Base-by-base conservation (phyloP, 2,329 filamentous ascomycete species). In the Claviceps fusiformis region DNA sequence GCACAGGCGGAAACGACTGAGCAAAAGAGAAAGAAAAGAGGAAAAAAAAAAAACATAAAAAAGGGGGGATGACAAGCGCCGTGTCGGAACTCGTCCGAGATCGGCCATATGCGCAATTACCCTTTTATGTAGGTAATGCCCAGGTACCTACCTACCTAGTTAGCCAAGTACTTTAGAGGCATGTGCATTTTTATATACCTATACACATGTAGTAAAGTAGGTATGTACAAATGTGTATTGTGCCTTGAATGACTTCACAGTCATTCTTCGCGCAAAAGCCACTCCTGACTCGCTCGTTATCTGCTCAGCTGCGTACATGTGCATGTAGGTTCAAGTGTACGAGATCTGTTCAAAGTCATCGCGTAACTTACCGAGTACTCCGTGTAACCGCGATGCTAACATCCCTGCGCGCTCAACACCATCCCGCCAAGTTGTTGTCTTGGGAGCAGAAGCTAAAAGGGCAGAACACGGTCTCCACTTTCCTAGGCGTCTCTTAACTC, bases 41-140 rank as follows among this genome's bases (percentile, higher is more conserved):
- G 5, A 43, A 52, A 31, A 49, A 4, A 31, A 49, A 49, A 49
- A 54, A 17, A 6, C n/a, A n/a, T 19, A 19, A 19, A 19, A 19
- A 19, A 19, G 19, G 19, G 19, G 19, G 8, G 8, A 33, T 55
- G 53, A 58, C 37, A 55, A 52, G 41, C 45, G 48, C 44, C 27
- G 44, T 50, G 51, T 54, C 54, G 52, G 53, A 54, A 46, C 52
- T 56, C 52, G 52, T 55, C 57, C 57, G 57, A 57, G 48, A 54
- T 59, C 56, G 52, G 57, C 55, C 31, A 37, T 24, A 15, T 51
- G 27, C 52, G 55, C 52, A 44, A 48, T 54, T 35, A 39, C n/a
- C 47, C 24, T 33, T 50, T 39, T 4, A 50, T 39, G 48, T 50
- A 48, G 19, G 19, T 19, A 19, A 19, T 19, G 19, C 19, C 19